phyloP scores from a whole-genome alignment of 768 basidiomycete genomes.

The Collybiopsis confluens region DNA sequence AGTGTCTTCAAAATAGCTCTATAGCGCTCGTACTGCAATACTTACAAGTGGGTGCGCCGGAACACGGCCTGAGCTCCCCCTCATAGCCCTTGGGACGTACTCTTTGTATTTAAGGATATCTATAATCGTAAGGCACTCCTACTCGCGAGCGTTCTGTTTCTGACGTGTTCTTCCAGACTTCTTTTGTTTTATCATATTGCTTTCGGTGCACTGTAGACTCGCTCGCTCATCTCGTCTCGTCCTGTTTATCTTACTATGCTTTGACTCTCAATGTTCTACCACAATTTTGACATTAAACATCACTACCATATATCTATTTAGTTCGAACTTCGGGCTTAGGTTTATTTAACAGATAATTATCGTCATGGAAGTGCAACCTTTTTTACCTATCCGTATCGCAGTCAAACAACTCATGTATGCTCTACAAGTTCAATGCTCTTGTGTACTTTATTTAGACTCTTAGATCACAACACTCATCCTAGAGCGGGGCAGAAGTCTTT shows the following conservation, averaged over 20 bases:
- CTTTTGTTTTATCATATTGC: not conserved
- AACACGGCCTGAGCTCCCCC: constrained; percentile 25
- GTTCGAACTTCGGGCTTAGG: not conserved
- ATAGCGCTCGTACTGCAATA: constrained; percentile 71
- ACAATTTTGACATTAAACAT: not conserved
- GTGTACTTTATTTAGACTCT: not conserved
- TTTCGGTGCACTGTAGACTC: not conserved
- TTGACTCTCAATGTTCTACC: not conserved
- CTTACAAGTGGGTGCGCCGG: constrained; percentile 48
- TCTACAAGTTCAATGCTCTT: not conserved
- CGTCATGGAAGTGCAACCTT: not conserved
- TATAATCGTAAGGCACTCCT: too few species aligned
- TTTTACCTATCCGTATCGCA: not conserved
- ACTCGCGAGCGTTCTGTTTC: too few species aligned
- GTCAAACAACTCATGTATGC: not conserved
- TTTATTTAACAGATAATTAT: not conserved
- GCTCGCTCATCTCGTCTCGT: not conserved
- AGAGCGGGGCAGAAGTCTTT: too few species aligned
- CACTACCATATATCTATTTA: not conserved
- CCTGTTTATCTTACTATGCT: not conserved
- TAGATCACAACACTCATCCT: not conserved
- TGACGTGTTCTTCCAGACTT: too few species aligned
- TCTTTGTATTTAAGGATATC: constrained; percentile 8
- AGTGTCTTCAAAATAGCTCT: constrained; percentile 88
- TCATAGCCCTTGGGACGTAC: constrained; percentile 12